Percentiles rank a stretch among this genome's conserved stretches.
Evolutionary conservation across 352 stramenopile species (phyloP).

Genomic region (Pythium brachiatum): DNA sequence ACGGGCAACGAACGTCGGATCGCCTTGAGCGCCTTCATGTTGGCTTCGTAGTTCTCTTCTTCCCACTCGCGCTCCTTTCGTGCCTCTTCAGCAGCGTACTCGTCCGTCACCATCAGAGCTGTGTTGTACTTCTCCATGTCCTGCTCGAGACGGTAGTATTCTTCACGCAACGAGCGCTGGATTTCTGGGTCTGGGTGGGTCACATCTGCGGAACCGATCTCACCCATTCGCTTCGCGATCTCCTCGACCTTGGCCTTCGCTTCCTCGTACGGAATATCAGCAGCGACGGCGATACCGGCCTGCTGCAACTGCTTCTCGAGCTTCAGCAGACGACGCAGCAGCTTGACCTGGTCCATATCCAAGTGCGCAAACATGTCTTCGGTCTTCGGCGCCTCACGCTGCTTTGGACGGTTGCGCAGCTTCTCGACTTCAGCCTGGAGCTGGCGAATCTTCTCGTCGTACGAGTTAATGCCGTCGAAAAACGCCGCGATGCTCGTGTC

Average conservation of each 20-base stretch:
- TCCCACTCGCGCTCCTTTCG: slow-evolving; percentile 91
- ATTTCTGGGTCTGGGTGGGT: slow-evolving; percentile 76
- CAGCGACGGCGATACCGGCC: slow-evolving; percentile 85
- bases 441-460: slow-evolving; percentile 78
- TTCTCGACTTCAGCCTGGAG: slow-evolving; percentile 84
- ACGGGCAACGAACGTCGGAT: slow-evolving; percentile 92
- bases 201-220: slow-evolving; percentile 91
- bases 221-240: slow-evolving; percentile 89
- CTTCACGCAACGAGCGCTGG: slow-evolving; percentile 86
- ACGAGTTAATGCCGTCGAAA: slow-evolving; percentile 83
- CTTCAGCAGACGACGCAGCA: slow-evolving; percentile 79
- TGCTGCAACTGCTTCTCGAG: slow-evolving; percentile 82
- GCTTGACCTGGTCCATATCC: slow-evolving; percentile 75
- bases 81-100: slow-evolving; percentile 90
- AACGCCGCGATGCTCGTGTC: slow-evolving; percentile 70
- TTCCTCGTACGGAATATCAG: slow-evolving; percentile 93
- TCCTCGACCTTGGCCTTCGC: slow-evolving; percentile 88
- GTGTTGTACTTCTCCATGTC: slow-evolving; percentile 95
- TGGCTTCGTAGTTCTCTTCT: slow-evolving; percentile 84
- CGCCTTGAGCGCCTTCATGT: slow-evolving; percentile 85
- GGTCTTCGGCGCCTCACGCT: slow-evolving; percentile 46
- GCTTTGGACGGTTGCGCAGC: slow-evolving; percentile 57
- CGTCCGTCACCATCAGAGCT: slow-evolving; percentile 90
- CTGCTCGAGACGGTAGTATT: slow-evolving; percentile 92
- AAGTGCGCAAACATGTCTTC: slow-evolving; percentile 70